Evolutionary conservation across 2,329 filamentous ascomycete species (phyloP), one percentile per base, ranked within the genome.

Genomic region (Phoma sp.): DNA sequence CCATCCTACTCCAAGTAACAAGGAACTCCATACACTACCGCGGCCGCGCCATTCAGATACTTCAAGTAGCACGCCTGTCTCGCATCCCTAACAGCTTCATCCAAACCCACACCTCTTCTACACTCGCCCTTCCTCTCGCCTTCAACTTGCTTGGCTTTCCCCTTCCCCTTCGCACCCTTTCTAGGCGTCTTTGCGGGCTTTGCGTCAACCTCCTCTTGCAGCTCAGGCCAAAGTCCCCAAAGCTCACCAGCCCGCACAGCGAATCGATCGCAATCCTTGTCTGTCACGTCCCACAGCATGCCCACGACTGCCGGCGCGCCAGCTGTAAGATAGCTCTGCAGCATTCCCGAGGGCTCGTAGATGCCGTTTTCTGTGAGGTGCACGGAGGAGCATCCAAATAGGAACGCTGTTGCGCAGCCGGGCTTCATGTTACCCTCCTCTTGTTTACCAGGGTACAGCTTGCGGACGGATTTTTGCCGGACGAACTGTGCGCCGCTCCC

Each of bases 261-360:
- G 74, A 96, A 96, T 15, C 93, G 89, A 78, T 99, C 96, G 73
- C 97, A 96, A 74, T 99, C 95, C 67, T 91, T 91, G 73, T 99
- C 95, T 9, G 95, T 99, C 42, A 99, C 95, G 74, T 99, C 95
- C 95, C 95, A 99, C 30, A 99, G 81, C 14, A 93, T 97, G 38
- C 92, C 95, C 2, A 98, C 87, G 9, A 98, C 86, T 0, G 93
- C 92, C 3, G 92, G 92, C 64, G 71, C 78, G 65, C 75, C 93
- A 0, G 92, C 93, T 63, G 93, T 87, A 76, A 99, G 87, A 77
- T 98, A 98, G 66, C 93, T 92, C 78, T 93, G 87, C 20, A 95
- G 90, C 50, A 93, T 92, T 1, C 95, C 93, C 64, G 90, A 89
- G n/a, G 90, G 88, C 74, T 98, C 93, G 67, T 96, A 96, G 42